phyloP scores from a whole-genome alignment of 2,329 filamentous ascomycete species.

The Botrytis cinerea region DNA sequence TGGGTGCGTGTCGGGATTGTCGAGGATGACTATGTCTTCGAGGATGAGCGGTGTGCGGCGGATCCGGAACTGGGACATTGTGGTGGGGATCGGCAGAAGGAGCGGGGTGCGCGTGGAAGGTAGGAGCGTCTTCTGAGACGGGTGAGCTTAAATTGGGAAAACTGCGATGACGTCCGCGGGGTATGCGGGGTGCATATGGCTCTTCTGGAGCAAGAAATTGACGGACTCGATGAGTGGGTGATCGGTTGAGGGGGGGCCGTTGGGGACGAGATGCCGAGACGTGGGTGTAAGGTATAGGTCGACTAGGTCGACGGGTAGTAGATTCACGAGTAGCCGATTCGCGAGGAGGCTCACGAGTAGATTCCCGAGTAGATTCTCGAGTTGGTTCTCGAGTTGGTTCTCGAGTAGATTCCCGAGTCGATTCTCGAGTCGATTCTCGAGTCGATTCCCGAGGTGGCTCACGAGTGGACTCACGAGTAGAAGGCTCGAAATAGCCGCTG shows the following conservation, averaged over 20 bases:
- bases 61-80: not conserved
- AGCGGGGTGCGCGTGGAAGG: constrained; percentile 28
- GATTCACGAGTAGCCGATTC: not conserved
- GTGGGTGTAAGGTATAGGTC: constrained; percentile 33
- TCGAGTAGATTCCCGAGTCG: not conserved
- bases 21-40: constrained; percentile 55
- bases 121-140: constrained; percentile 29
- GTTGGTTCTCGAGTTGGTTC: not conserved
- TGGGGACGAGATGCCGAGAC: constrained; percentile 32
- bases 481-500: constrained; percentile 21
- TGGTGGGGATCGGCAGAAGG: not conserved
- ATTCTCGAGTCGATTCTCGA: constrained; percentile 6
- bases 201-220: constrained; percentile 48
- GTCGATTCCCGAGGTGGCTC: constrained; percentile 29
- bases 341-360: not conserved
- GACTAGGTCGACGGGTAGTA: constrained; percentile 7
- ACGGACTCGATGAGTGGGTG: constrained; percentile 41
- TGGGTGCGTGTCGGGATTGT: constrained; percentile 26
- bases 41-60: constrained; percentile 23
- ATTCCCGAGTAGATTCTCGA: not conserved
- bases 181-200: constrained; percentile 36
- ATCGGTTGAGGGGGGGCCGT: constrained; percentile 38
- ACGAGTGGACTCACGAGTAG: constrained; percentile 26
- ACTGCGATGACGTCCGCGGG: constrained; percentile 34
- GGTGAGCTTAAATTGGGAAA: constrained; percentile 40